Conservation (phyloP, 345 rosid genomes). For the Murraya koenigii region DNA sequence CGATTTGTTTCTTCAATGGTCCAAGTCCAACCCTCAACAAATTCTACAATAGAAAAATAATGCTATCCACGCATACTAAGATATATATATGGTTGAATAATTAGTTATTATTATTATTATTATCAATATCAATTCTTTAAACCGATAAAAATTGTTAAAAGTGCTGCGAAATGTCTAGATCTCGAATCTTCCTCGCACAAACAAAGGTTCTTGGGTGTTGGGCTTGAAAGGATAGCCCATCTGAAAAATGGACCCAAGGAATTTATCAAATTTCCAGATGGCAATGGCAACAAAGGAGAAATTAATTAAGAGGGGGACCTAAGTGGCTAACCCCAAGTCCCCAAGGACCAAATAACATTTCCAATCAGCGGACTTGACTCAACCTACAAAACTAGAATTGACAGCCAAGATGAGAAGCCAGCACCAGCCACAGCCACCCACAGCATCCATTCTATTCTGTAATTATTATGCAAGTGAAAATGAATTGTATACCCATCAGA, state of each 20-base stretch:
- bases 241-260: slow-evolving; percentile 21
- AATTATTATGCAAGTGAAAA: neutral
- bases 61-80: too few species aligned
- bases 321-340: neutral
- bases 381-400: neutral
- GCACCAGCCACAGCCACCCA: neutral
- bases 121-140: too few species aligned
- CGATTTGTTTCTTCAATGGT: neutral
- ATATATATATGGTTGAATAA: too few species aligned
- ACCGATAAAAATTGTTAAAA: too few species aligned
- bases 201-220: too few species aligned
- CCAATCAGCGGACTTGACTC: neutral
- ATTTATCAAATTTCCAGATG: too few species aligned
- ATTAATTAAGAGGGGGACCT: slow-evolving; percentile 12
- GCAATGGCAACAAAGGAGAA: neutral
- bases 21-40: too few species aligned
- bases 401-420: neutral
- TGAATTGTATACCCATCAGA: neutral
- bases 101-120: too few species aligned
- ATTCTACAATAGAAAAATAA: too few species aligned
- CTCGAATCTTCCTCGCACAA: too few species aligned
- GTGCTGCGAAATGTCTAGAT: too few species aligned
- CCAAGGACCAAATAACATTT: slow-evolving; percentile 15
- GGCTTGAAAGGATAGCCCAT: neutral
- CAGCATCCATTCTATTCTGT: neutral